Evolutionary conservation across 129 eudicot species (phyloP), one percentile per base, ranked within the genome.

Genomic region (Oenanthe sinensis): DNA sequence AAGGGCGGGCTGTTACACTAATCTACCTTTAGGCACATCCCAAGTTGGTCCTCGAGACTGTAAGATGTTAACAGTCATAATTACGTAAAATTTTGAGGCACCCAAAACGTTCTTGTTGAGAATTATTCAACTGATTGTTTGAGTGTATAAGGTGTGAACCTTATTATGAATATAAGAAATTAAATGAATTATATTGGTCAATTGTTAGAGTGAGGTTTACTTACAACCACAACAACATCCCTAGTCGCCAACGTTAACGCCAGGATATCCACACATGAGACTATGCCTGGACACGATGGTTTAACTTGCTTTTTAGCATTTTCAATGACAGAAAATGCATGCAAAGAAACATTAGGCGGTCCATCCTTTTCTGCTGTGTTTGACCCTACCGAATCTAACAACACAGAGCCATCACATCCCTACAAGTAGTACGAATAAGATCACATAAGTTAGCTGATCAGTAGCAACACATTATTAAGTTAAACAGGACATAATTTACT

Each of bases 321-420:
- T 42, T 92, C 89, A 74, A 92, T 88, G 20, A 88, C 93, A 80
- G 78, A 90, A 84, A 92, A 92, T 46, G 89, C 92, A 67, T 88
- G 93, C 75, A 92, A 83, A 44, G 97, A 85, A 63, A 81, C 71
- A 76, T 92, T 92, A 17, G 97, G 92, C 10, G 92, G 93, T 5
- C 90, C 97, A 24, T 89, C 90, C 76, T 88, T 92, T 82, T 92
- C 97, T 24, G 94, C 92, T 19, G 75, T 84, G 85, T 82, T 88
- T 3, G 81, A 81, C 10, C 88, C 89, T 44, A 54, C 78, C 12
- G 96, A 88, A 50, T 89, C 83, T 80, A 92, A 77, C 81, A 93
- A 52, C 78, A 93, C 87, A 10, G 98, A 90, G 52, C 90, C 98
- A 88, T 92, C 96, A 83, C 96, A 92, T 28, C 96, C 93, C 93